Base-by-base conservation (phyloP, 192 early-diverging fungal species). In the Coemansia sp. region DNA sequence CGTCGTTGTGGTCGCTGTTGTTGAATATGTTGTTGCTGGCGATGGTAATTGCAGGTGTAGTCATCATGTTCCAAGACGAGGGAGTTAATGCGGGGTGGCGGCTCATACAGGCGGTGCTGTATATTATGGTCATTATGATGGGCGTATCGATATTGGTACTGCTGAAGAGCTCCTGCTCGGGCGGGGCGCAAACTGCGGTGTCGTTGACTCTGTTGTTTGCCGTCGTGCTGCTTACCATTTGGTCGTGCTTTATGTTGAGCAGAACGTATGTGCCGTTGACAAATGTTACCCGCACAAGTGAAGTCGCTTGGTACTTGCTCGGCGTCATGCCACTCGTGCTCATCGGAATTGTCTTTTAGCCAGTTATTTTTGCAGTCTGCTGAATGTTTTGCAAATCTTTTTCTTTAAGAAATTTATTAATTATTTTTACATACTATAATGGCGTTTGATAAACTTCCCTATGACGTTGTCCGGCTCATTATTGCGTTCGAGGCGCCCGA, bases 71-170 rank as follows among this genome's bases (percentile, higher is more conserved):
- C 54, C 22, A 43, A 12, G 26, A 48, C 0, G 54, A 64, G 17
- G 53, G 8, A 1, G 37, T 25, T 11, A 57, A 64, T 43, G 19
- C 35, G 8, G 62, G 62, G 12, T 48, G 51, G 62, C 52, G 43
- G 8, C 39, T 64, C 5, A 43, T 64, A 3, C 62, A 64, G 41
- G 62, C 62, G 25, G 54, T 64, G 39, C 26, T 56, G 7, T 64
- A 57, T 17, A 64, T 64, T 11, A 57, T 64, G 52, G 62, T 64
- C 3, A 64, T 64, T 55, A 26, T 43, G 51, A 64, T 55, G 39
- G 27, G 4, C 2, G 4, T 57, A 17, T 26, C 62, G 6, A 16
- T 64, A 5, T 0, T 47, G 4, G 6, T 64, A 26, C n/a, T 57
- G 23, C 2, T 64, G 21, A 47, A 5, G 7, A 35, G 7, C 7